Base-by-base conservation (phyloP, 2,329 filamentous ascomycete species). In the Apiospora koreana region DNA sequence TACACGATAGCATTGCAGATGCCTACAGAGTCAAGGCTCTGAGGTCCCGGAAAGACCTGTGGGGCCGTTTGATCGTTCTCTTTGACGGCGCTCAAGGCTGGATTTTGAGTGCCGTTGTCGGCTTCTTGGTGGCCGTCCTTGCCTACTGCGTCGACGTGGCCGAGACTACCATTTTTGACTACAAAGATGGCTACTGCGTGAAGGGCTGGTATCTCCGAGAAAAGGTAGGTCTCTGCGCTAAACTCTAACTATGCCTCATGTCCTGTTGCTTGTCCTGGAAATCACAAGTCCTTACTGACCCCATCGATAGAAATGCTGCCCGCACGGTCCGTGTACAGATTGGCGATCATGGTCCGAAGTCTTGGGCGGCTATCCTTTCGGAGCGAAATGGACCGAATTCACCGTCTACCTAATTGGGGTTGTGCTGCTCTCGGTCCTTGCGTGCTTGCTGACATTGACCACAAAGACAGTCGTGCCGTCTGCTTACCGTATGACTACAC, bases 401-500 rank as follows among this genome's bases (percentile, higher is more conserved):
- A 83, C 84, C 38, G 86, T 94, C 69, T 98, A 95, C 78, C 86
- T 97, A 68, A 73, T 89, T 46, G 89, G 90, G 75, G 94, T 94
- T 23, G 83, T 97, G 16, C 69, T 86, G 1, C 87, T 98, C 38
- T 87, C 96, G 3, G 82, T 89, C 71, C 78, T 91, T 6, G 91
- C 95, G 2, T 98, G 95, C 77, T 83, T 92, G 67, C 83, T 98
- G 71, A 97, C 95, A 0, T 83, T 98, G 62, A 91, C 90, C 41
- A 98, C 96, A n/a, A 97, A 97, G 82, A 98, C 95, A 0, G 92
- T 96, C 8, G 94, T 98, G 1, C 95, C 95, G 0, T 97, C 95
- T 1, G 91, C 94, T 1, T 92, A 97, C 74, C 93, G 92, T 0
- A 88, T 98, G 71, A 89, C 93, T 0, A 98, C 95, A 0, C 85